Evolutionary conservation across 1,139 yeast genomes (phyloP).

Genomic region (Magnusiomyces ingens): DNA sequence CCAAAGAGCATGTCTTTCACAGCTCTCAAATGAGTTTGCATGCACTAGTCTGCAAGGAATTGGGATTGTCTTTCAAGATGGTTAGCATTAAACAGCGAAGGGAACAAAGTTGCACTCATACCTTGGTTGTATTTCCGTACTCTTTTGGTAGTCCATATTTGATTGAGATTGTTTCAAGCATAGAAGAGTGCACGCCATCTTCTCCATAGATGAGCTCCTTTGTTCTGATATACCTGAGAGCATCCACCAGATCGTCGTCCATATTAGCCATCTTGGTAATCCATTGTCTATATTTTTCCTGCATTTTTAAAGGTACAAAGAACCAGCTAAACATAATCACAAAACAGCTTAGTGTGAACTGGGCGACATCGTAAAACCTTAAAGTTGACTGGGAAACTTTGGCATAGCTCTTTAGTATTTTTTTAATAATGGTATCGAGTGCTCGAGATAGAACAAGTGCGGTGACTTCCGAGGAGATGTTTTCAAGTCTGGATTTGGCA

Average conservation of each 20-base stretch:
- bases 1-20: constrained; percentile 37
- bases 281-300: constrained; percentile 39
- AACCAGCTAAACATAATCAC: constrained; percentile 41
- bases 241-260: constrained; percentile 35
- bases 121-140: constrained; percentile 14
- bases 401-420: constrained; percentile 9
- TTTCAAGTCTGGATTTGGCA: constrained; percentile 15
- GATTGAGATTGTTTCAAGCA: constrained; percentile 20
- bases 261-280: constrained; percentile 39
- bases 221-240: constrained; percentile 30
- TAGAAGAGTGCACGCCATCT: constrained; percentile 23
- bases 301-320: constrained; percentile 34
- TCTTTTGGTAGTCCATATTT: constrained; percentile 17
- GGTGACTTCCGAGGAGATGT: constrained; percentile 22
- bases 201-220: constrained; percentile 33
- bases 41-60: constrained; percentile 38
- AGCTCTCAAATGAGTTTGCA: constrained; percentile 32
- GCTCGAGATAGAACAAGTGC: constrained; percentile 24
- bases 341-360: constrained; percentile 24
- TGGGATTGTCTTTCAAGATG: constrained; percentile 24
- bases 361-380: constrained; percentile 22
- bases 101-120: background rate
- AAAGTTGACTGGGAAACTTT: constrained; percentile 13
- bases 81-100: background rate
- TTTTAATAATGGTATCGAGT: constrained; percentile 21